Percentiles rank a stretch among this genome's conserved stretches.
phyloP scores from a whole-genome alignment of 768 basidiomycete species.

The Russula compacta region DNA sequence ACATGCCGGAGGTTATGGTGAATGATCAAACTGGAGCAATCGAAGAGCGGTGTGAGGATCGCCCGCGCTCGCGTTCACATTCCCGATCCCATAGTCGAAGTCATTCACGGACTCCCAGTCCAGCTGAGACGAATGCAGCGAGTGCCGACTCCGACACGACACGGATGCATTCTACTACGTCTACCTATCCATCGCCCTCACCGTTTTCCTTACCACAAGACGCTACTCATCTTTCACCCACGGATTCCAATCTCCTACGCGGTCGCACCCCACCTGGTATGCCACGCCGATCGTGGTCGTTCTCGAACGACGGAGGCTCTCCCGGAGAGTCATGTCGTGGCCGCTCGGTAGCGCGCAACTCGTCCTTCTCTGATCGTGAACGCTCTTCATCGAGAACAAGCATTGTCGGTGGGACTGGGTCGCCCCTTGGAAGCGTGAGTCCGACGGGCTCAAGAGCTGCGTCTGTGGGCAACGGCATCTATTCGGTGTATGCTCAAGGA shows the following conservation, averaged over 20 bases:
- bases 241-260: conserved; percentile 19
- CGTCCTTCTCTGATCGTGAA: conserved; percentile 47
- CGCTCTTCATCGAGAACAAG: conserved; percentile 29
- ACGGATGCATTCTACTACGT: conserved; percentile 3
- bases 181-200: background rate
- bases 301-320: conserved; percentile 22
- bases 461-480: conserved; percentile 16
- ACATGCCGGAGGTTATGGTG: conserved; percentile 20
- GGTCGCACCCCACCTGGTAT: conserved; percentile 19
- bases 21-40: conserved; percentile 17
- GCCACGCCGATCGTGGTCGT: conserved; percentile 22
- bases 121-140: conserved; percentile 10
- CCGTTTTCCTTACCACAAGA: conserved; percentile 18
- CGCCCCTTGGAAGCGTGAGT: conserved; percentile 30
- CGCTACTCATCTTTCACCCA: conserved; percentile 20
- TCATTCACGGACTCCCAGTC: conserved; percentile 20
- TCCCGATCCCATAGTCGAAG: conserved; percentile 15
- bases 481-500: conserved; percentile 11
- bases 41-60: conserved; percentile 12
- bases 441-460: conserved; percentile 27
- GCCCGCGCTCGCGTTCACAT: conserved; percentile 11
- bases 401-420: conserved; percentile 26
- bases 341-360: conserved; percentile 44
- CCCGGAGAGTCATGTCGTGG: conserved; percentile 32
- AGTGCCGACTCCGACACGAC: conserved; percentile 8